Percentiles rank a stretch among this genome's conserved stretches.
Evolutionary conservation across 2,329 filamentous ascomycete genomes (phyloP).

Genomic region (Bimuria novae-zelandiae): DNA sequence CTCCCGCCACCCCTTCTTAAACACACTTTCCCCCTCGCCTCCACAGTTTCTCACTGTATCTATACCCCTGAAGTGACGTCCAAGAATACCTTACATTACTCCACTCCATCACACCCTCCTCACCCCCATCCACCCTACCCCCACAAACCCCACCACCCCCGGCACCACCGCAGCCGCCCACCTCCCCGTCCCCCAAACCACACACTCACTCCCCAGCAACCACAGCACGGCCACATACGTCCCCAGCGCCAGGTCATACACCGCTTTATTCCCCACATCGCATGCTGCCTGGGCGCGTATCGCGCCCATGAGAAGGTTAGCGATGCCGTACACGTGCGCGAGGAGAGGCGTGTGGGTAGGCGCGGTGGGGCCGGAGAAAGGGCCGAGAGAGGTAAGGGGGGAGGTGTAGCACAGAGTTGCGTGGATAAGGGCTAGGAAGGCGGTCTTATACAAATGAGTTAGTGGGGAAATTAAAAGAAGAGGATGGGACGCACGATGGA

Average conservation of each 20-base stretch:
- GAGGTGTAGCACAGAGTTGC: constrained; percentile 10
- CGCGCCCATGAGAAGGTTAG: constrained; percentile 10
- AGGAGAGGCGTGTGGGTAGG: constrained; percentile 7
- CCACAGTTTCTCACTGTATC: too few relatives aligned
- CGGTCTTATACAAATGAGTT: too few relatives aligned
- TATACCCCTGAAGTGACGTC: too few relatives aligned
- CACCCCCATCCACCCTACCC: constrained; percentile 6
- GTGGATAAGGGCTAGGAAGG: too few relatives aligned
- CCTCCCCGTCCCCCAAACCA: constrained; percentile 3
- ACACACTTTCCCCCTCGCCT: too few relatives aligned
- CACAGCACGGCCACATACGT: constrained; percentile 8
- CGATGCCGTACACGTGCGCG: constrained; percentile 11
- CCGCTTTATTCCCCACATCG: constrained; percentile 1
- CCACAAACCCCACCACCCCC: neutral
- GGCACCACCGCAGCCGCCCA: neutral
- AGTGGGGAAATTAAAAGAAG: too few relatives aligned
- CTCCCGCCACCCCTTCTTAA: too few relatives aligned
- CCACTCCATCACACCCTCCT: constrained; percentile 9
- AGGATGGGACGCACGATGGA: too few relatives aligned
- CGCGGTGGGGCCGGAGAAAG: constrained; percentile 4
- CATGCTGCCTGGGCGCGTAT: constrained; percentile 14
- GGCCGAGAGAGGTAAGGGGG: neutral
- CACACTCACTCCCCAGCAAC: constrained; percentile 5
- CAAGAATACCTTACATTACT: neutral
- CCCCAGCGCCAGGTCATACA: constrained; percentile 12